These are phyloP conservation scores for Amauroascus verrucosus DNA, from an alignment of 2,329 filamentous ascomycete species.

Conservation along the genomic window DNA sequence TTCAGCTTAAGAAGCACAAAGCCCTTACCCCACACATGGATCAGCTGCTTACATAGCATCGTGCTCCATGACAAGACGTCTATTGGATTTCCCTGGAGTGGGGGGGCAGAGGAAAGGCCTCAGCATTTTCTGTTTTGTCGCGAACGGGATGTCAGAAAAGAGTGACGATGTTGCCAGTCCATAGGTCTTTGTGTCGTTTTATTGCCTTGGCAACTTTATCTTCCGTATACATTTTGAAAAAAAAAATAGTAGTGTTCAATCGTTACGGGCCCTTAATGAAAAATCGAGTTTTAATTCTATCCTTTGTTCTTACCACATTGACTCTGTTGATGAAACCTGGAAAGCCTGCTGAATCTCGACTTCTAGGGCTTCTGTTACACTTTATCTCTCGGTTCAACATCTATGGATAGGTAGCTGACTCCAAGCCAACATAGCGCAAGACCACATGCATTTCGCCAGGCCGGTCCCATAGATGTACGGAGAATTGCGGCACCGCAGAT, in stretches of 20 bases:
- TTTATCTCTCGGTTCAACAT: not conserved
- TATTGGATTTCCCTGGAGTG: not conserved
- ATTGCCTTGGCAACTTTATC: not conserved
- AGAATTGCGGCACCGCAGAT: not conserved
- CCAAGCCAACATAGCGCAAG: not conserved
- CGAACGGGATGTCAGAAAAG: not conserved
- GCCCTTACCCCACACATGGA: not conserved
- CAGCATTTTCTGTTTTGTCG: not conserved
- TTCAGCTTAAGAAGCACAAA: not conserved
- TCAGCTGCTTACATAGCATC: not conserved
- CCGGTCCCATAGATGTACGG: not conserved
- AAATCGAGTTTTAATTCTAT: not conserved
- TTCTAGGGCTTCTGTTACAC: not conserved
- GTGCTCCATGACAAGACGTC: not conserved
- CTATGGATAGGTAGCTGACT: not conserved
- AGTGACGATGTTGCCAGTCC: not conserved
- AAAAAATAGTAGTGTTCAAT: not conserved
- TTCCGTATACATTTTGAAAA: not conserved
- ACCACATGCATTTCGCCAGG: not conserved
- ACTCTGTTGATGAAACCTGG: not conserved
- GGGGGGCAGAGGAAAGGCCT: not conserved
- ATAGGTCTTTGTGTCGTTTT: not conserved
- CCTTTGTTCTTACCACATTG: not conserved
- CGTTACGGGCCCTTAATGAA: not conserved
- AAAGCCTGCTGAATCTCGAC: not conserved